A percentile compares a stretch with the other conserved stretches of the same genome.
Conservation (phyloP, 2,329 filamentous ascomycete genomes). For the Blumeriella jaapii region DNA sequence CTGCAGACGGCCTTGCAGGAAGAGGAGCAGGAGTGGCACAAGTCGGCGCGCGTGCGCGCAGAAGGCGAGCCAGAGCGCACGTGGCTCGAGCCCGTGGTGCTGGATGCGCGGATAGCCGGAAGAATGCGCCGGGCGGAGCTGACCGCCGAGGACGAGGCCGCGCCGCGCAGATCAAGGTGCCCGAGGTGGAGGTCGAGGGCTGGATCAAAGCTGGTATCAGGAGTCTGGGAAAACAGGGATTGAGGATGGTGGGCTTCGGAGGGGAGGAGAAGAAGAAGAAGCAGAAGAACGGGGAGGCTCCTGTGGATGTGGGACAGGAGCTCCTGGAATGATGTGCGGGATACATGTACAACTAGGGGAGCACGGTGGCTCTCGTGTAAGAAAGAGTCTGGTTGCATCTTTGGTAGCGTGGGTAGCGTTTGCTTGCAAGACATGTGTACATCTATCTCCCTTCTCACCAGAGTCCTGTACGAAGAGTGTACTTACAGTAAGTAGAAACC, state of each 20-base stretch:
- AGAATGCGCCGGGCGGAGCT: conserved; percentile 76
- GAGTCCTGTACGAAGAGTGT: too few species aligned
- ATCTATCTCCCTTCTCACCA: too few species aligned
- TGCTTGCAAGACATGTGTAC: too few species aligned
- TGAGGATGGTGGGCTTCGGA: conserved; percentile 15
- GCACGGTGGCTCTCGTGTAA: too few species aligned
- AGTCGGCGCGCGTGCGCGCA: conserved; percentile 52
- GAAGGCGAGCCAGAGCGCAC: conserved; percentile 52
- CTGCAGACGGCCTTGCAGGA: conserved; percentile 51
- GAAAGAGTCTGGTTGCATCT: too few species aligned
- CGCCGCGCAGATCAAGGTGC: conserved; percentile 50
- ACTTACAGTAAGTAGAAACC: too few species aligned
- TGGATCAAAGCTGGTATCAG: conserved; percentile 52
- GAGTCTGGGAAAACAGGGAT: conserved; percentile 31
- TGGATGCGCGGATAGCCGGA: conserved; percentile 64
- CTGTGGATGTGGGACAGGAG: conserved; percentile 1
- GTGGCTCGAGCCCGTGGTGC: conserved; percentile 62
- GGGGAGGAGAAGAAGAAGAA: conserved; percentile 13
- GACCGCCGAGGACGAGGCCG: conserved; percentile 54
- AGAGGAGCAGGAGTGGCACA: conserved; percentile 78
- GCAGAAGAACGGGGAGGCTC: conserved; percentile 6
- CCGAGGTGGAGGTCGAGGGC: conserved; percentile 58
- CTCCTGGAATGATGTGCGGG: neutral
- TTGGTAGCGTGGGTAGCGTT: too few species aligned
- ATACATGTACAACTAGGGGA: neutral